Base-by-base conservation (phyloP, 179 eudicot species). In the Gypsophila paniculata region DNA sequence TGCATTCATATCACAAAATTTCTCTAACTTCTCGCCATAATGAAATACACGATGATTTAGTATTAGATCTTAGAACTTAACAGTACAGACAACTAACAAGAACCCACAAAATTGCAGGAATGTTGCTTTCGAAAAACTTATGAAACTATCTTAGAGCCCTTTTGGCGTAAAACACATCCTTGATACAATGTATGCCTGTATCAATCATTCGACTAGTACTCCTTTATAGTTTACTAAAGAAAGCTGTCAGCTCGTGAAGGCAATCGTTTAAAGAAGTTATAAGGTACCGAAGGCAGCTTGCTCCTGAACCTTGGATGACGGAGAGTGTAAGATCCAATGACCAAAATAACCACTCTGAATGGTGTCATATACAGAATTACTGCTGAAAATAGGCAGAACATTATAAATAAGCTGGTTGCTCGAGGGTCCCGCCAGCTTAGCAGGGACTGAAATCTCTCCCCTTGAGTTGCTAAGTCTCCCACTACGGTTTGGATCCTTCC, bases 401-500 rank as follows among this genome's bases (percentile, higher is more conserved):
- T 57, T 73, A 80, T 69, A 49, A 64, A 80, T 52, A 80, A 48
- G 72, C 83, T 80, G 38, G 80, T 80, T 2, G 83, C 83, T 65
- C 83, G 58, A 9, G 83, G 83, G 38, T 80, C 83, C 26, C 83
- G 75, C 83, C 83, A 80, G 72, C 80, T 80, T 8, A 80, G 77
- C 65, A 80, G 75, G 44, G 83, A 69, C 13, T 80, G 83, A 29
- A 80, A 80, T 65, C 83, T 76, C 75, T 80, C 83, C 23, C 83
- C 83, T 65, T 80, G 83, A 19, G 83, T 80, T 1, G 83, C 83
- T 49, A 80, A 6, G 72, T 80, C 83, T 5, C 83, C 83, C 53
- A 80, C 83, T 65, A 80, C 83, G n/a, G 83, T 80, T 23, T 80
- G 83, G 64, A 80, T 80, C 68, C 83, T 63, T 72, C 83, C 83